Conservation (phyloP, 441 rosid species). For the Eruca vesicaria region DNA sequence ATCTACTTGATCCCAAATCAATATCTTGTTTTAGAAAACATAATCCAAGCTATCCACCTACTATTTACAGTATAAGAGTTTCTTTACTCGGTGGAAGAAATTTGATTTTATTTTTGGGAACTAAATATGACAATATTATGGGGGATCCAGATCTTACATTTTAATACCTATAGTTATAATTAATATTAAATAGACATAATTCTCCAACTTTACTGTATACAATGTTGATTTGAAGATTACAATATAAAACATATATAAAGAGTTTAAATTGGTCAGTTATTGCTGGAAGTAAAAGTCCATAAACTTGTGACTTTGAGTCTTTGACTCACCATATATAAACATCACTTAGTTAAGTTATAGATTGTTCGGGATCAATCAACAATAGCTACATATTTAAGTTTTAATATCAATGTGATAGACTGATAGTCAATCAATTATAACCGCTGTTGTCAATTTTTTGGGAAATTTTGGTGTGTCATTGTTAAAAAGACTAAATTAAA, state of each 20-base stretch:
- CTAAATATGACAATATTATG: background rate
- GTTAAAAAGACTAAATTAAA: background rate
- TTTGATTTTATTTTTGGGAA: background rate
- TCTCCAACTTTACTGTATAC: background rate
- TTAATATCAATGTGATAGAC: background rate
- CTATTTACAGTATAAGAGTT: background rate
- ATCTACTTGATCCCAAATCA: background rate
- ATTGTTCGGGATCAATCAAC: background rate
- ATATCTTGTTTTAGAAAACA: background rate
- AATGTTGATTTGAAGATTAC: background rate
- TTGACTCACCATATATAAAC: background rate
- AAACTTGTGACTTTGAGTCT: background rate
- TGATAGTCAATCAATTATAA: background rate
- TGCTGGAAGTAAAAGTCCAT: background rate
- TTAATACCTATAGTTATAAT: background rate
- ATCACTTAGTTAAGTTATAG: background rate
- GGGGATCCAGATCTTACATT: background rate
- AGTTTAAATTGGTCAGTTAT: background rate
- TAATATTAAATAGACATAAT: background rate
- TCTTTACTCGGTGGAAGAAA: background rate
- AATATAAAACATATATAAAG: background rate
- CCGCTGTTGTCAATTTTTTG: background rate
- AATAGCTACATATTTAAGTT: background rate
- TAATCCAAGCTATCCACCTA: background rate
- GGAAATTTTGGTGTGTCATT: background rate